Evolutionary conservation across 331 rosid species (phyloP), one percentile per base, ranked within the genome.

Genomic region (Acacia concinna): DNA sequence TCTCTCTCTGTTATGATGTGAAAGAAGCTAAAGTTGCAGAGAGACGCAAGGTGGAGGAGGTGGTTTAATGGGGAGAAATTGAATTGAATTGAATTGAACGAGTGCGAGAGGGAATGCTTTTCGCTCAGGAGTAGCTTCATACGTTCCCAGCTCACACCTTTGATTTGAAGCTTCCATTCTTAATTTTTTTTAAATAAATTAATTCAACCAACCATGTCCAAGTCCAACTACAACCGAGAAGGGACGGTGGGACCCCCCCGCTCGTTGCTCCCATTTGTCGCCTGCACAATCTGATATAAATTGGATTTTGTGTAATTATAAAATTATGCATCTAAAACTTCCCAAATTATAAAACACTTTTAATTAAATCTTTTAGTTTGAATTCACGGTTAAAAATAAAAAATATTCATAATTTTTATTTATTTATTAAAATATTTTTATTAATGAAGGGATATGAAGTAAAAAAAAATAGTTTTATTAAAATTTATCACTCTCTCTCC

Each of bases 201-300:
- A 68, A 12, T 35, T 25, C 32, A 43, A 69, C 56, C 38, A 67
- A 38, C 73, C 47, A 46, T 38, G 41, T 13, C 52, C 28, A 38
- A 27, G 51, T 21, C 47, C 63, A 56, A 56, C 63, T 3, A 21
- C 60, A 52, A 11, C 27, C 0, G 10, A 21, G 2, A 2, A 5
- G 78, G n/a, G 28, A 34, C 9, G 13, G 1, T 63, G 87, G 83
- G 84, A 41, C 85, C 86, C 76, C 84, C 66, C 1, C 51, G 10
- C 20, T 60, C 74, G 66, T 83, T 72, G 10, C 73, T 43, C 56
- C n/a, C 31, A 11, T 40, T 73, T 66, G 71, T 7, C 66, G 27
- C 52, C 66, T 25, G 8, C 32, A 25, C 3, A 27, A 27, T 27
- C 12, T 59, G 11, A 27, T 9, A 27, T 25, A 27, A 59, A 25